These are phyloP conservation scores for Paxillus involutus DNA, from an alignment of 768 basidiomycete species.

Conservation along the genomic window DNA sequence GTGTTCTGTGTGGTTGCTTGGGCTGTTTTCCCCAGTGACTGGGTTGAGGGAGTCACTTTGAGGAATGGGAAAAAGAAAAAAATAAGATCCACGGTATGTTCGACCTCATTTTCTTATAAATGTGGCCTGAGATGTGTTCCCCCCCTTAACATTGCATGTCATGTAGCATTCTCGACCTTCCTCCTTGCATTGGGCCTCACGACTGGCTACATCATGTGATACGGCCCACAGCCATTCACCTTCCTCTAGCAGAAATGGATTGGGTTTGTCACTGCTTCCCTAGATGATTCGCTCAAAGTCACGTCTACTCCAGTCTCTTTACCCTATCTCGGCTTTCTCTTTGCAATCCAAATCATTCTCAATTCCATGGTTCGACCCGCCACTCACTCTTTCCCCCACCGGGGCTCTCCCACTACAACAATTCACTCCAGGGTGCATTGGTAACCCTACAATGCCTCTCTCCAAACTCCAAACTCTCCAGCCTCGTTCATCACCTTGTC, in stretches of 20 bases:
- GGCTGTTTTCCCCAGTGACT: conserved; percentile 74
- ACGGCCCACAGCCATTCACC: conserved; percentile 2
- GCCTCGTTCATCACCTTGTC: conserved; percentile 43
- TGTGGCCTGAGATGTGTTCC: neutral
- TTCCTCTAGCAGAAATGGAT: too few relatives aligned
- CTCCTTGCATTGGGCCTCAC: conserved; percentile 77
- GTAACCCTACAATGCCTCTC: conserved; percentile 69
- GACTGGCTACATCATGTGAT: conserved; percentile 9
- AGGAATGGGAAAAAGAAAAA: conserved; percentile 73
- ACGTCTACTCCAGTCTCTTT: conserved; percentile 5
- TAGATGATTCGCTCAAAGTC: conserved; percentile 32
- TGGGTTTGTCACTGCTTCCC: too few relatives aligned
- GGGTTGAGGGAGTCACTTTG: conserved; percentile 66
- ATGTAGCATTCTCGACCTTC: conserved; percentile 81
- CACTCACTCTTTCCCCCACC: conserved; percentile 59
- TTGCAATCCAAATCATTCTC: conserved; percentile 5
- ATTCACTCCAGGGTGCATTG: conserved; percentile 71
- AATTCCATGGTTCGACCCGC: conserved; percentile 34
- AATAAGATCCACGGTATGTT: conserved; percentile 91
- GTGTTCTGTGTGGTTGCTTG: conserved; percentile 82
- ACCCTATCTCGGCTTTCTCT: neutral
- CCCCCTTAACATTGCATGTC: neutral
- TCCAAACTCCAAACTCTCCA: conserved; percentile 34
- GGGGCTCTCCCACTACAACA: conserved; percentile 59
- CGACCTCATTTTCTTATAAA: neutral